These are phyloP conservation scores for Penicillium daleae DNA, from an alignment of 495 filamentous ascomycete species.

Conservation along the genomic window DNA sequence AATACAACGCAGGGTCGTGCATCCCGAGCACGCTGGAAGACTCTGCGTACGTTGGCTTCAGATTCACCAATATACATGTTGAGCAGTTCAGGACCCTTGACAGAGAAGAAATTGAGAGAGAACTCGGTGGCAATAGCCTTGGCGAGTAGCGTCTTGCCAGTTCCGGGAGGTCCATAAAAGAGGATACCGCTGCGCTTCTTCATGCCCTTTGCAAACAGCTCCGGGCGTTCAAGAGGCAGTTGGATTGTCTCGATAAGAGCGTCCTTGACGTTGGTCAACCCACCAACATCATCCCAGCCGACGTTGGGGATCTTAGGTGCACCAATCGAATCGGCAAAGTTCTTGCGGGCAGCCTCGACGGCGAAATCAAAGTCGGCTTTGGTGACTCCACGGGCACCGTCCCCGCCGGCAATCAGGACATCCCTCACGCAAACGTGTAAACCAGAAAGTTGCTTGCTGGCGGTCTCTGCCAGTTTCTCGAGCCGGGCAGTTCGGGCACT, in stretches of 20 bases:
- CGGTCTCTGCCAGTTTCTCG: conserved; percentile 62
- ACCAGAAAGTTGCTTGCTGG: conserved; percentile 38
- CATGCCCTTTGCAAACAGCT: conserved; percentile 97
- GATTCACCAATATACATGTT: conserved; percentile 99
- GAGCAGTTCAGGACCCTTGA: conserved; percentile 95
- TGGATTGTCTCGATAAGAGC: conserved; percentile 97
- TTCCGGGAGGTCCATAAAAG: conserved; percentile 97
- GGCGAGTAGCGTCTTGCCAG: conserved; percentile 93
- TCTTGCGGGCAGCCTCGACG: conserved; percentile 92
- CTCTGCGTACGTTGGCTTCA: conserved; percentile 93
- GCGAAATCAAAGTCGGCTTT: conserved; percentile 87
- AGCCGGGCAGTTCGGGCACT: conserved; percentile 74
- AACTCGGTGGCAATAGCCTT: conserved; percentile 99
- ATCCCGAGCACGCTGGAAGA: conserved; percentile 93
- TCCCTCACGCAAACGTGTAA: conserved; percentile 70
- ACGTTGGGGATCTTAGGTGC: conserved; percentile 99
- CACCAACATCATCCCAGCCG: conserved; percentile 94
- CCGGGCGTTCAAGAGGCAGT: conserved; percentile 86
- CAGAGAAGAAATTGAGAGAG: conserved; percentile 97
- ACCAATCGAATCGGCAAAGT: conserved; percentile 95
- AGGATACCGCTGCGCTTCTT: conserved; percentile 97
- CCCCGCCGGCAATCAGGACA: conserved; percentile 86
- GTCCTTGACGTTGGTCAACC: conserved; percentile 90
- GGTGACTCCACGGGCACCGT: conserved; percentile 74
- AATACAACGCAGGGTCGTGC: conserved; percentile 98